Evolutionary conservation across 352 stramenopile species (phyloP).

Genomic region (Phytophthora syringae): DNA sequence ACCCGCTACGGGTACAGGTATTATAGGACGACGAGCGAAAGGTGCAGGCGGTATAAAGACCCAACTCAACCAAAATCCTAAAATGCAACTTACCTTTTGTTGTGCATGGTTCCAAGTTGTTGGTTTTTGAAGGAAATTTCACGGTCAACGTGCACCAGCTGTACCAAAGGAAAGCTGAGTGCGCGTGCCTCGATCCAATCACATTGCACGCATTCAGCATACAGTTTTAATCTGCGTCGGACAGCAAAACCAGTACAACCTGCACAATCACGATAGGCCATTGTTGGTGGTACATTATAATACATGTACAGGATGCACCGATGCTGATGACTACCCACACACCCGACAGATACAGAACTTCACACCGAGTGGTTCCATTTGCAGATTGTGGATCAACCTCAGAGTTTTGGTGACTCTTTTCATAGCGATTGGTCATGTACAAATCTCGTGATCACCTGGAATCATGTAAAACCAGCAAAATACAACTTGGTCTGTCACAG

Average conservation of each 20-base stretch:
- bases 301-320: too few relatives aligned
- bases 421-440: not conserved
- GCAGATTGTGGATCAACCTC: too few relatives aligned
- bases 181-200: constrained; percentile 34
- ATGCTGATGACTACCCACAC: too few relatives aligned
- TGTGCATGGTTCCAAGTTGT: not conserved
- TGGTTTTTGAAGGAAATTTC: not conserved
- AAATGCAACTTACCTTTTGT: not conserved
- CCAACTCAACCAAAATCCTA: not conserved
- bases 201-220: too few relatives aligned
- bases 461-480: constrained; percentile 21
- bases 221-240: constrained; percentile 22
- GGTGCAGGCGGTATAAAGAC: not conserved
- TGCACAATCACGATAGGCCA: constrained; percentile 7
- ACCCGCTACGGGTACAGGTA: too few relatives aligned
- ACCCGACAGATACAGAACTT: too few relatives aligned
- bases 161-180: constrained; percentile 20
- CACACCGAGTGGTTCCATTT: too few relatives aligned
- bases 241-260: constrained; percentile 30
- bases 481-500: constrained; percentile 31
- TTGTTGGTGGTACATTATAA: too few relatives aligned
- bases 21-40: not conserved
- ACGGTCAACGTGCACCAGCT: constrained; percentile 3
- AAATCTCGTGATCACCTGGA: constrained; percentile 4
- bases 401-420: not conserved